These are phyloP conservation scores for Ophiosphaerella korrae DNA, from an alignment of 2,329 filamentous ascomycete species.

Conservation along the genomic window DNA sequence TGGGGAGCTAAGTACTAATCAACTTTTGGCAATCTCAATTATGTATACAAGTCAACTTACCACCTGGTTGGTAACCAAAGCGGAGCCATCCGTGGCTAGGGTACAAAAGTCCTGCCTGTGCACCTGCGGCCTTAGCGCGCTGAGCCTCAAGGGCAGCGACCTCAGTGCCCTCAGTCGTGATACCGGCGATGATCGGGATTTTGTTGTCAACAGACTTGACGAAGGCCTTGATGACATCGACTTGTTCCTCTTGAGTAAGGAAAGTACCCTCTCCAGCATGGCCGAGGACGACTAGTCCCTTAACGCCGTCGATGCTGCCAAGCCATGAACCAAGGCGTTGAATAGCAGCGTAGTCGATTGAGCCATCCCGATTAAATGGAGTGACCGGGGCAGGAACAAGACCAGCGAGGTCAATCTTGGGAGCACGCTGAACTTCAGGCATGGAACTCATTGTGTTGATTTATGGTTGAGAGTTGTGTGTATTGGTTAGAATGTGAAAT, in stretches of 20 bases:
- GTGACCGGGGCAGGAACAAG: slow-evolving; percentile 59
- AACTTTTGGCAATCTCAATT: not conserved
- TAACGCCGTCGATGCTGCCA: slow-evolving; percentile 57
- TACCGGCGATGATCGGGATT: slow-evolving; percentile 59
- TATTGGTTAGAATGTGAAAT: not conserved
- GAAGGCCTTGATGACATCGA: slow-evolving; percentile 58
- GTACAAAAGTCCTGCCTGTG: slow-evolving; percentile 58
- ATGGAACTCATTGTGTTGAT: slow-evolving; percentile 31
- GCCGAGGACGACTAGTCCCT: slow-evolving; percentile 60
- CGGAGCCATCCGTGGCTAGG: slow-evolving; percentile 61
- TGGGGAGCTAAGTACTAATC: slow-evolving; percentile 49
- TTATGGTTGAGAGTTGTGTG: not conserved
- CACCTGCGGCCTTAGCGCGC: slow-evolving; percentile 58
- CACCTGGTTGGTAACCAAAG: slow-evolving; percentile 57
- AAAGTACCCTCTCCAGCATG: slow-evolving; percentile 62
- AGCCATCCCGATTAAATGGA: slow-evolving; percentile 56
- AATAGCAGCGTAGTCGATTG: slow-evolving; percentile 59
- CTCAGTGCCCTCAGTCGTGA: slow-evolving; percentile 60
- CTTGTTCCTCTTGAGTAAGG: slow-evolving; percentile 57
- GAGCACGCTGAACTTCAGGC: slow-evolving; percentile 25
- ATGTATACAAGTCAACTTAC: not conserved
- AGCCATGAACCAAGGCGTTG: slow-evolving; percentile 61
- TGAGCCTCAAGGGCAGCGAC: slow-evolving; percentile 59
- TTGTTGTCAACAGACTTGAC: slow-evolving; percentile 58
- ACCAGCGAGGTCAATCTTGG: slow-evolving; percentile 53